Percentiles rank a stretch among this genome's conserved stretches.
Conservation (phyloP, 2,329 filamentous ascomycete species). For the Periglandula ipomoeae region DNA sequence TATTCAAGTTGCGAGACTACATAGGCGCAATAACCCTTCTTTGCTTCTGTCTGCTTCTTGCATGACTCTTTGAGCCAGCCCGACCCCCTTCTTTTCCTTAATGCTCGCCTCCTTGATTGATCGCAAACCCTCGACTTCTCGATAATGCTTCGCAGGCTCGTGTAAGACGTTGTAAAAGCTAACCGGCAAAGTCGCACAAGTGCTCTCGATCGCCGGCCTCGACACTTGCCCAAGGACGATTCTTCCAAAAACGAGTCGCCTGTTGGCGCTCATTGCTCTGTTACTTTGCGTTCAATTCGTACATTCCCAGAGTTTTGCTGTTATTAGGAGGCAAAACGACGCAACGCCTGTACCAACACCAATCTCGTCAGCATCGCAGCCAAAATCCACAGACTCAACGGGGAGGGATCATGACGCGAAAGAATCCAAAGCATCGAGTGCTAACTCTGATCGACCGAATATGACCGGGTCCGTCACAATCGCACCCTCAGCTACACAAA, state of each 20-base stretch:
- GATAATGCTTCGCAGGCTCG: conserved; percentile 13
- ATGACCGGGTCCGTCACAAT: background rate
- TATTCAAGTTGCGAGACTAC: background rate
- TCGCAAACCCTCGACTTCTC: background rate
- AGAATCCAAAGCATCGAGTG: background rate
- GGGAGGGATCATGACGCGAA: background rate
- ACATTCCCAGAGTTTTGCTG: conserved; percentile 22
- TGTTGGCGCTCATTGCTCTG: conserved; percentile 31
- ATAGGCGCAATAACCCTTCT: conserved; percentile 1
- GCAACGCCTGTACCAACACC: conserved; percentile 3
- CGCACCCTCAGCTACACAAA: background rate
- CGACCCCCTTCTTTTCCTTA: background rate
- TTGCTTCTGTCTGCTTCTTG: conserved; percentile 1
- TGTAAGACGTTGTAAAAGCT: conserved; percentile 11
- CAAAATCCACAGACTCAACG: background rate
- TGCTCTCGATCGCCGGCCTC: conserved; percentile 4
- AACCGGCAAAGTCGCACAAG: conserved; percentile 10
- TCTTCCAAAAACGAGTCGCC: conserved; percentile 22
- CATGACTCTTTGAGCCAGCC: background rate
- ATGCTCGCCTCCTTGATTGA: background rate
- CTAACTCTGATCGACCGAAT: background rate
- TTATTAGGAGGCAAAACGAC: conserved; percentile 26
- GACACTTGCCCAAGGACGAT: conserved; percentile 18
- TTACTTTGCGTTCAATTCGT: conserved; percentile 28
- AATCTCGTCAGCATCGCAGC: background rate